Conservation (phyloP, 2,329 filamentous ascomycete species). For the Hirsutella rhossiliensis region DNA sequence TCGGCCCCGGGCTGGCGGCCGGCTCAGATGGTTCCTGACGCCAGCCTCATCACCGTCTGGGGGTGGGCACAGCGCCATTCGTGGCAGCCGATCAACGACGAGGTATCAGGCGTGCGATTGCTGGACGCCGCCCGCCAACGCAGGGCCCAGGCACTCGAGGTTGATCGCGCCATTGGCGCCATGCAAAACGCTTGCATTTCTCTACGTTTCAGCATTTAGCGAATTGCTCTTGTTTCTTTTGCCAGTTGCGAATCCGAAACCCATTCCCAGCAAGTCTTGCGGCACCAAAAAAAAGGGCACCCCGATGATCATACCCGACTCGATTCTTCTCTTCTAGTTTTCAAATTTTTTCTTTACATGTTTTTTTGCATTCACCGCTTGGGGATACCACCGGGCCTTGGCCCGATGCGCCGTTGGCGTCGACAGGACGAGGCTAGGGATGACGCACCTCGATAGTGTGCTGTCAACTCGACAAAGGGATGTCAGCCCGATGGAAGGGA, state of each 20-base stretch:
- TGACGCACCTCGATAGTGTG: slow-evolving; percentile 8
- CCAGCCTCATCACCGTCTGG: slow-evolving; percentile 3
- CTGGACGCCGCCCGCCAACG: neutral
- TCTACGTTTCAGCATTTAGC: slow-evolving; percentile 35
- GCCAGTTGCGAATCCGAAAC: neutral
- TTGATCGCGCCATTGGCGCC: neutral
- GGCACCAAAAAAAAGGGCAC: slow-evolving; percentile 25
- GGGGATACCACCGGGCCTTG: slow-evolving; percentile 5
- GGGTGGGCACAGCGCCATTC: slow-evolving; percentile 2
- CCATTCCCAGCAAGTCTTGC: slow-evolving; percentile 21
- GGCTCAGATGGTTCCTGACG: slow-evolving; percentile 1
- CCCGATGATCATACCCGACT: slow-evolving; percentile 24
- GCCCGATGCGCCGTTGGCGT: slow-evolving; percentile 6
- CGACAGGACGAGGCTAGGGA: slow-evolving; percentile 6
- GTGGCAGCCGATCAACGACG: slow-evolving; percentile 1
- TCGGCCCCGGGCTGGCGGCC: slow-evolving; percentile 1
- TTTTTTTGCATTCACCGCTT: slow-evolving; percentile 12
- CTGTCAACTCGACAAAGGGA: slow-evolving; percentile 7
- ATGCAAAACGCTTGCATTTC: neutral
- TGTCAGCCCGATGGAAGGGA: slow-evolving; percentile 8
- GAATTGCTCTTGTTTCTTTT: slow-evolving; percentile 20
- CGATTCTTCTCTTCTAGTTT: slow-evolving; percentile 9
- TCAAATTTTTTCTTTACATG: slow-evolving; percentile 11
- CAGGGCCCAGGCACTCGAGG: neutral
- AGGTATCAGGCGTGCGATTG: slow-evolving; percentile 1